Conservation (phyloP, 2,329 filamentous ascomycete genomes). For the Pseudogymnoascus sp. region DNA sequence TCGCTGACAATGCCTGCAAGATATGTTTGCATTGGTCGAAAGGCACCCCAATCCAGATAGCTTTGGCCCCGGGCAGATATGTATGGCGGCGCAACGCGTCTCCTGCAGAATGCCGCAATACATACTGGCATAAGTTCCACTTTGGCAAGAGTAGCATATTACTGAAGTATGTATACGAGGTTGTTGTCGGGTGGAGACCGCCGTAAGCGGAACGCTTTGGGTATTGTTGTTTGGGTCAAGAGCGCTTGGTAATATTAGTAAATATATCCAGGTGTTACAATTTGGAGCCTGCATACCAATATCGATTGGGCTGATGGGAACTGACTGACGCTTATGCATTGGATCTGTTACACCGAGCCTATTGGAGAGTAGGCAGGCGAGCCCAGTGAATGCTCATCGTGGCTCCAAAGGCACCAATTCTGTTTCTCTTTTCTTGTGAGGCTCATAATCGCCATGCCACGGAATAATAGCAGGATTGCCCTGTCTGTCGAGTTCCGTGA, state of each 20-base stretch:
- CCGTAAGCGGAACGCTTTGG: constrained; percentile 2
- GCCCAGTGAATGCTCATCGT: not conserved
- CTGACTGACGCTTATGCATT: constrained; percentile 72
- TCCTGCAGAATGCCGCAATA: not conserved
- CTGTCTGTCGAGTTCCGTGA: not conserved
- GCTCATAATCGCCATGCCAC: not conserved
- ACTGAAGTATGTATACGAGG: not conserved
- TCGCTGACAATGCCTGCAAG: constrained; percentile 31
- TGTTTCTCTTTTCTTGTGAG: not conserved
- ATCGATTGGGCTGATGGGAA: not conserved
- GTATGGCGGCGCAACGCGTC: not conserved
- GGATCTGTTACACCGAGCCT: constrained; percentile 81
- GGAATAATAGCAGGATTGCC: not conserved
- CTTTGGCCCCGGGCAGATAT: not conserved
- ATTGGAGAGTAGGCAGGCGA: constrained; percentile 61
- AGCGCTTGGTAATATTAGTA: constrained; percentile 6
- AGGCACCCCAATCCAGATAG: constrained; percentile 33
- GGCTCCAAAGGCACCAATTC: not conserved
- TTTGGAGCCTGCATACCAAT: not conserved
- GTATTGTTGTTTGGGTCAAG: not conserved
- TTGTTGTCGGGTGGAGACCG: not conserved
- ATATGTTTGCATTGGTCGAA: constrained; percentile 56
- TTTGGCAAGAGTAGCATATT: not conserved
- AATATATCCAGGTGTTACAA: constrained; percentile 3
- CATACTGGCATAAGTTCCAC: not conserved